Evolutionary conservation across 805 yeast species (phyloP).

Genomic region (Myxozyma melibiosi): DNA sequence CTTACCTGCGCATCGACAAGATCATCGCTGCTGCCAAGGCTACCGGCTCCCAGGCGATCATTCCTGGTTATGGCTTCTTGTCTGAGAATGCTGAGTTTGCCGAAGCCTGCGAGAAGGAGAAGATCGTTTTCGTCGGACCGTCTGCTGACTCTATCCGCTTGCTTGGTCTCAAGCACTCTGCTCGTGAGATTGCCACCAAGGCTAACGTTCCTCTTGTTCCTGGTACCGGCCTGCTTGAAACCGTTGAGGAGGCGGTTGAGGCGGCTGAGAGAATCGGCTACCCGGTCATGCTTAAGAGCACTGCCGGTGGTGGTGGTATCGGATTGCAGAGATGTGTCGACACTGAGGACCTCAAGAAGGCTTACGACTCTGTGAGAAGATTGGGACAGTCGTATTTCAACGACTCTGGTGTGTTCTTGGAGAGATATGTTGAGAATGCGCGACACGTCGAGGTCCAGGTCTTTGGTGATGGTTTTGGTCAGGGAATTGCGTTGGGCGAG

Average conservation of each 20-base stretch:
- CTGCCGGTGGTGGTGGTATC: conserved; percentile 99
- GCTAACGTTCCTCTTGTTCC: conserved; percentile 98
- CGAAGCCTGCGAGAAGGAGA: conserved; percentile 79
- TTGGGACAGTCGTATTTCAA: conserved; percentile 93
- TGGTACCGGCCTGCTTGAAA: conserved; percentile 82
- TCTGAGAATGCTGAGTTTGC: conserved; percentile 97
- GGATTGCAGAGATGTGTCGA: conserved; percentile 92
- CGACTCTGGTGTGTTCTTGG: conserved; percentile 93
- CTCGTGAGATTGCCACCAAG: conserved; percentile 84
- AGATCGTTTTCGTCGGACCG: conserved; percentile 94
- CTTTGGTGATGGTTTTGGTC: conserved; percentile 93
- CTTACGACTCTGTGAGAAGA: conserved; percentile 87
- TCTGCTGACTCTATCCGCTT: conserved; percentile 89
- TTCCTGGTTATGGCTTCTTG: conserved; percentile 96
- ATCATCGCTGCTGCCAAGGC: conserved; percentile 82
- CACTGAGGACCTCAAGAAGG: conserved; percentile 75
- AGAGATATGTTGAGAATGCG: conserved; percentile 90
- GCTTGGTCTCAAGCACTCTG: conserved; percentile 93
- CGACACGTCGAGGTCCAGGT: conserved; percentile 96
- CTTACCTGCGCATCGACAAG: conserved; percentile 83
- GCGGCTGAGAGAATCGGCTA: conserved; percentile 74
- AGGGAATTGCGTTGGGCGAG: conserved; percentile 92
- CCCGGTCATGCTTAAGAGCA: conserved; percentile 94
- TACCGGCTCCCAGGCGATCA: conserved; percentile 88
- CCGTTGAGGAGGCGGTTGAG: conserved; percentile 71